Conservation (phyloP, 805 yeast genomes). For the Debaryomyces tyrocola region DNA sequence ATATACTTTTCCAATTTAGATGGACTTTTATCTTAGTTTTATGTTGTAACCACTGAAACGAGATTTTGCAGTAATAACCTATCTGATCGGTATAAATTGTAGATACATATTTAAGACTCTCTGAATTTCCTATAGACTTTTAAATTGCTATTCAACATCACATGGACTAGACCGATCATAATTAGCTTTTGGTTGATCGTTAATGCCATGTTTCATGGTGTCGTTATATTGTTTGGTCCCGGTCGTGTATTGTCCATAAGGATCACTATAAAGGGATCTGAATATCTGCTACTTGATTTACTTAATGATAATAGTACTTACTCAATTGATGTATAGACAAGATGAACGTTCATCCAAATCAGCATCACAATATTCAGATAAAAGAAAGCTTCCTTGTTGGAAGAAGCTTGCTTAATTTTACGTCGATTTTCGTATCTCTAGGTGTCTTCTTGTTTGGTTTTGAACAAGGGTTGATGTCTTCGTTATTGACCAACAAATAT, state of each 20-base stretch:
- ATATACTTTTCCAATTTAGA: too few relatives aligned
- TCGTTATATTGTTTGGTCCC: background rate
- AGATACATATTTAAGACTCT: too few relatives aligned
- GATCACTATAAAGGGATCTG: background rate
- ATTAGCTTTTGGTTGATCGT: too few relatives aligned
- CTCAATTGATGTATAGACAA: background rate
- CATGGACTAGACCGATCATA: too few relatives aligned
- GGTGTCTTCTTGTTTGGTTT: slow-evolving; percentile 47
- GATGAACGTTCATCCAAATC: slow-evolving; percentile 10
- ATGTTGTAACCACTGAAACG: too few relatives aligned
- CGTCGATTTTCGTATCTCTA: slow-evolving; percentile 43
- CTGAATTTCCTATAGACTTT: too few relatives aligned
- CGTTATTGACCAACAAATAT: slow-evolving; percentile 43
- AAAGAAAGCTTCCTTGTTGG: slow-evolving; percentile 43
- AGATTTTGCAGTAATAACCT: too few relatives aligned
- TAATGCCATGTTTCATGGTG: too few relatives aligned
- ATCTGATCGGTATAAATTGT: too few relatives aligned
- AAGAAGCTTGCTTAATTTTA: slow-evolving; percentile 38
- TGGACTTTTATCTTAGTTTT: too few relatives aligned
- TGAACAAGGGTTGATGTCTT: slow-evolving; percentile 48
- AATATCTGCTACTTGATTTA: too few relatives aligned
- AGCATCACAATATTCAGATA: slow-evolving; percentile 24
- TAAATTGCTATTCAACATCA: too few relatives aligned
- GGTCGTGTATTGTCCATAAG: background rate
- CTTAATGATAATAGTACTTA: background rate